Evolutionary conservation across 2,329 filamentous ascomycete species (phyloP), one percentile per base, ranked within the genome.

Genomic region (Epicoccum sorghinum): DNA sequence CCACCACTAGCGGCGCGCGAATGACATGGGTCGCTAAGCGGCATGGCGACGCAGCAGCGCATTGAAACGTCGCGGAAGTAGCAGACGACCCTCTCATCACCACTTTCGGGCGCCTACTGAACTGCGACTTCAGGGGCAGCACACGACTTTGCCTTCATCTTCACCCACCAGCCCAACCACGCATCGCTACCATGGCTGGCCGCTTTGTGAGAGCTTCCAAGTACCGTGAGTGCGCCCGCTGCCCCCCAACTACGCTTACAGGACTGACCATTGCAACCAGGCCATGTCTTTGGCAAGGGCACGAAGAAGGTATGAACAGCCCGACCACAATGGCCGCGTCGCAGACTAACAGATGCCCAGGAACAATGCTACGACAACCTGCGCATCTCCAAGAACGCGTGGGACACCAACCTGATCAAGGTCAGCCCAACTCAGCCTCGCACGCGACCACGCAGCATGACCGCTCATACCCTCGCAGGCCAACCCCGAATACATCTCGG

Each of bases 341-440:
- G 8, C 27, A 10, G 12, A 37, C 63, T 68, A 45, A 72, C 54
- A 35, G 8, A 12, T 0, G 7, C 1, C 7, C 55, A 87, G 85
- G 95, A 99, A 77, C 90, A 91, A 84, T 97, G 93, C 83, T 99
- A 98, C 80, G 95, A 99, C 78, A 98, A 98, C 78, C 82, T 99
- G 66, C 91, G 91, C 75, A 91, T 99, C 78, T 97, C 92, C 72
- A 91, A 89, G 78, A 99, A 99, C 87, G 95, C 95, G 51, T 99
- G 95, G 95, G 95, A 99, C 78, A 97, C 93, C 71, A 99, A 99
- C 80, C 82, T 99, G 72, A 85, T 98, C 80, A 98, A 98, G 89
- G 92, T 96, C 77, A 75, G 83, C 27, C 27, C 9, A 6, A 9
- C 73, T 46, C 57, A 41, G 45, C 43, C 49, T 54, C 46, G 57